Evolutionary conservation across 2,329 filamentous ascomycete genomes (phyloP).

Genomic region (Alternaria ethzedia): DNA sequence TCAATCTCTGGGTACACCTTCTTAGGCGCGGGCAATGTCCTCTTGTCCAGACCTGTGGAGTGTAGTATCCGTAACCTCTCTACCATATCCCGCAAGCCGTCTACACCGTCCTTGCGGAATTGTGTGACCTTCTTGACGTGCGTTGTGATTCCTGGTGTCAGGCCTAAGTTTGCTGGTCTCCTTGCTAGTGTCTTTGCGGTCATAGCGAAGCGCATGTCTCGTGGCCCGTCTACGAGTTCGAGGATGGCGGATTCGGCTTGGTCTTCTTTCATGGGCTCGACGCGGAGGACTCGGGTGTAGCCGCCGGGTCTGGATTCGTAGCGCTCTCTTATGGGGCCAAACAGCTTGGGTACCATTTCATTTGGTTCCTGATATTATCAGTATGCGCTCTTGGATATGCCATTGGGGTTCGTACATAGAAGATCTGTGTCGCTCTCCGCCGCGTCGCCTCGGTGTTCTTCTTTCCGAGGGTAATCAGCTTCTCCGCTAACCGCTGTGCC

Average conservation of each 20-base stretch:
- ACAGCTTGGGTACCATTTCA: conserved; percentile 80
- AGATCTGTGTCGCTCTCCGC: conserved; percentile 76
- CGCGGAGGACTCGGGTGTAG: conserved; percentile 92
- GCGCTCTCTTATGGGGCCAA: conserved; percentile 79
- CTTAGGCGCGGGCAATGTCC: conserved; percentile 34
- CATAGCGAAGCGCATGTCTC: conserved; percentile 93
- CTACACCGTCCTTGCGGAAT: conserved; percentile 71
- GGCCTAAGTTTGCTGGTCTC: conserved; percentile 58
- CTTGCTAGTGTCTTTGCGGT: conserved; percentile 84
- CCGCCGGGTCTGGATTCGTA: conserved; percentile 83
- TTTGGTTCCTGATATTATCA: conserved; percentile 65
- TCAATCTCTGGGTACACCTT: conserved; percentile 41
- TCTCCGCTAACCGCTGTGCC: conserved; percentile 90
- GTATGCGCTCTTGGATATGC: conserved; percentile 12
- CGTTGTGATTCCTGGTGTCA: conserved; percentile 74
- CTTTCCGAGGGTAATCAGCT: conserved; percentile 92
- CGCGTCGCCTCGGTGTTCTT: conserved; percentile 84
- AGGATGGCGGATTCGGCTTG: conserved; percentile 90
- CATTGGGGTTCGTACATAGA: conserved; percentile 74
- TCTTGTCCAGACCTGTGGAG: conserved; percentile 32
- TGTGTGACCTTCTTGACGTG: conserved; percentile 86
- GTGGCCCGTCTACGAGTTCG: conserved; percentile 91
- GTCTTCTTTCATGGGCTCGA: conserved; percentile 86
- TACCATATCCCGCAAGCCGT: conserved; percentile 69
- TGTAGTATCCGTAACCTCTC: conserved; percentile 43